Evolutionary conservation across 352 stramenopile species (phyloP), one percentile per base, ranked within the genome.

Genomic region (Peronosclerospora sorghi): DNA sequence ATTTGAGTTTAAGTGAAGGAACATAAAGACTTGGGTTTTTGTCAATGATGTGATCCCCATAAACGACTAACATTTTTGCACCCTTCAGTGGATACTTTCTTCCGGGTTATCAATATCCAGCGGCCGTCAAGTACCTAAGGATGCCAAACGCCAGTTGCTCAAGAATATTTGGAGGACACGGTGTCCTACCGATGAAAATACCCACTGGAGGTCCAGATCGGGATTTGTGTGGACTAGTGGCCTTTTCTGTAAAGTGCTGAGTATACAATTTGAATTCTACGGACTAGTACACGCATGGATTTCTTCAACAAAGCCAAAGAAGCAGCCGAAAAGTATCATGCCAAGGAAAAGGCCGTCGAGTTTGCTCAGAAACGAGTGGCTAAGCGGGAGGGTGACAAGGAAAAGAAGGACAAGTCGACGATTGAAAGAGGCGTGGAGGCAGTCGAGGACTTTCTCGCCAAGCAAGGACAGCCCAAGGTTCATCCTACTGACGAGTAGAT

Each of bases 321-420:
- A 13, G 44, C 46, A 12, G 56, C 53, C n/a, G 52, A 66, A 23
- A 62, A 65, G 48, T 65, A 65, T 30, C 56, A 62, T 28, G 56
- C 44, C 12, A 65, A 65, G 35, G 51, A 62, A 19, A 65, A 65
- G 35, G 51, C 39, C 6, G 34, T 24, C 41, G 51, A 62, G 39
- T 66, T 39, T 40, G 57, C 52, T 2, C 52, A 66, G 29, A 65
- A 65, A 44, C 56, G 51, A 0, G 51, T 58, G 28, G 17, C 40
- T 40, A 49, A 59, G 35, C 41, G 48, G 1, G 45, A 54, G 10
- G 37, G 49, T 7, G 37, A 61, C 42, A 37, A 50, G 28, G 49
- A 47, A 10, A 51, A 56, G 48, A 55, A 50, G 52, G 43, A 65
- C 52, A 61, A 58, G 39, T 62, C 56, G 23, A 27, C 39, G 0